Percentiles rank a stretch among this genome's conserved stretches.
phyloP scores from a whole-genome alignment of 2,329 filamentous ascomycete species.

The Neodidymelliopsis sp. region DNA sequence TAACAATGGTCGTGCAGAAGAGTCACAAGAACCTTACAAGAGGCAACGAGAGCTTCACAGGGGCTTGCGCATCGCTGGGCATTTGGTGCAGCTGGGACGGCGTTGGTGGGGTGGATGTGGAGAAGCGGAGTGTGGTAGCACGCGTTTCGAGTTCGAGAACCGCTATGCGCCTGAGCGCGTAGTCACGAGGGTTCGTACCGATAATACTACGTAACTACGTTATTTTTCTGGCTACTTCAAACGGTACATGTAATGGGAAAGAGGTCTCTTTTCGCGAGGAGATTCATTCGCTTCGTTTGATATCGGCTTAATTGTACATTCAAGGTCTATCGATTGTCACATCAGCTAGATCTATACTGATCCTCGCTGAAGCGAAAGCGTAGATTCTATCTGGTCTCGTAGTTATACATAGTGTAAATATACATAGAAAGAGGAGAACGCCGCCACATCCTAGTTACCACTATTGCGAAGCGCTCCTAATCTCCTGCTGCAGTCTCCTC shows the following conservation, averaged over 20 bases:
- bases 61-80: constrained; percentile 55
- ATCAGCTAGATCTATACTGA: neutral
- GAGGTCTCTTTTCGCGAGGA: too few species aligned
- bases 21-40: constrained; percentile 58
- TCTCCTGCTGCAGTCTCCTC: constrained; percentile 44
- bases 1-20: constrained; percentile 14
- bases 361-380: constrained; percentile 10
- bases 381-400: constrained; percentile 20
- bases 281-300: too few species aligned
- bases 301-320: too few species aligned
- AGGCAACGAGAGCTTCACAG: constrained; percentile 82
- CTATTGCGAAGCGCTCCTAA: constrained; percentile 42
- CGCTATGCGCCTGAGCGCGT: constrained; percentile 28
- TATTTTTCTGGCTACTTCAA: too few species aligned
- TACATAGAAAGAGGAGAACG: constrained; percentile 16
- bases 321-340: too few species aligned
- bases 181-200: constrained; percentile 37
- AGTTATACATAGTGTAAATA: constrained; percentile 28
- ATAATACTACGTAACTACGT: too few species aligned
- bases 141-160: constrained; percentile 30
- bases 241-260: too few species aligned
- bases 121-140: constrained; percentile 20
- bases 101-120: constrained; percentile 27
- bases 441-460: neutral
- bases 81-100: constrained; percentile 37